These are phyloP conservation scores for Combretum micranthum DNA, from an alignment of 345 rosid species.

Conservation along the genomic window DNA sequence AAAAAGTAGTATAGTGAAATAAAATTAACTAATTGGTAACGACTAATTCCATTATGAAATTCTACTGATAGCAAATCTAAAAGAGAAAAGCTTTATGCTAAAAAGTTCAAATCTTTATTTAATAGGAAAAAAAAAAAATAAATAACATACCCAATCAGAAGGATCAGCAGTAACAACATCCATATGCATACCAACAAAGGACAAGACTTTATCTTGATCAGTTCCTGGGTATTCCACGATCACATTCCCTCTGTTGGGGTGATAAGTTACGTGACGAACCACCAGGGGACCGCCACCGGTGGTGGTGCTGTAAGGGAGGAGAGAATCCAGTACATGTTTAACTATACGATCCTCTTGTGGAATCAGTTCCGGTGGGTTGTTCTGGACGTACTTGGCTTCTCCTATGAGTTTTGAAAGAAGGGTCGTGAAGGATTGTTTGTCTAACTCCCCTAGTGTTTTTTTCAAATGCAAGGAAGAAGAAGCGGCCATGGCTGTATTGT, in stretches of 20 bases:
- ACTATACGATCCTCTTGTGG: constrained; percentile 87
- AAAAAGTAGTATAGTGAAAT: too few relatives aligned
- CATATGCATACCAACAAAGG: constrained; percentile 99
- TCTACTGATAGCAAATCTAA: neutral
- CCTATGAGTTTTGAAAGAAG: constrained; percentile 72
- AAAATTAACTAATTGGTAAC: too few relatives aligned
- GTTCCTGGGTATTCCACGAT: constrained; percentile 97
- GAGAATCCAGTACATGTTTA: constrained; percentile 64
- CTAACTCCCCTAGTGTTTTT: constrained; percentile 48
- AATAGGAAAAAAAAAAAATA: neutral
- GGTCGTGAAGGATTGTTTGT: constrained; percentile 53
- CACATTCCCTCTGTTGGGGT: constrained; percentile 75
- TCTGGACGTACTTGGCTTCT: constrained; percentile 71
- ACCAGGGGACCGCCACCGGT: constrained; percentile 83
- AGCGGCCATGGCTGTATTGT: constrained; percentile 1
- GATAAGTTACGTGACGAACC: constrained; percentile 64
- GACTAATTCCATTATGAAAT: neutral
- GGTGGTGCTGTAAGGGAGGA: constrained; percentile 70
- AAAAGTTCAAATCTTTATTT: neutral
- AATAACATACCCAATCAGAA: constrained; percentile 60
- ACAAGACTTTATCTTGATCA: constrained; percentile 71
- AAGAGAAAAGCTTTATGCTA: too few relatives aligned
- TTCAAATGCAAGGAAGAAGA: constrained; percentile 16
- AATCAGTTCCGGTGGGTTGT: constrained; percentile 92
- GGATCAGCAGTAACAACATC: constrained; percentile 98